Conservation (phyloP, 148 eudicot species). For the Amaranthus cruentus region DNA sequence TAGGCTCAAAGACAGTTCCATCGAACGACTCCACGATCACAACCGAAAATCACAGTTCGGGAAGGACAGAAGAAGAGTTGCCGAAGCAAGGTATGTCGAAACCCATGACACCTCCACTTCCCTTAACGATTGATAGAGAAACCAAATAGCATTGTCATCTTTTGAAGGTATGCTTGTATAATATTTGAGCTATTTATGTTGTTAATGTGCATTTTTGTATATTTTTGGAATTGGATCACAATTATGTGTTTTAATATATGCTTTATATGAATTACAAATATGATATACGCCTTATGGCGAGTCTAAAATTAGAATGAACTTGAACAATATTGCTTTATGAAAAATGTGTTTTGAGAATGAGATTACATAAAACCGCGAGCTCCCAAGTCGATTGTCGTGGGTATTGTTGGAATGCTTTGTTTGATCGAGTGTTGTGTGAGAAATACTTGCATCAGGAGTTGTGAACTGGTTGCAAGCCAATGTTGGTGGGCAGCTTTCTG, state of each 20-base stretch:
- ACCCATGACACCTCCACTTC: constrained; percentile 32
- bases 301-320: not conserved
- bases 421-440: no score
- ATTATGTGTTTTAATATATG: constrained; percentile 13
- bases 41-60: constrained; percentile 27
- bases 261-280: not conserved
- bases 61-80: constrained; percentile 27
- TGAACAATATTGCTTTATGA: not conserved
- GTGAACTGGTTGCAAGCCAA: no score
- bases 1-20: constrained; percentile 38
- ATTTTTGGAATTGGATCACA: not conserved
- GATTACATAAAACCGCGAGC: not conserved
- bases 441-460: no score
- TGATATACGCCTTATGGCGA: not conserved
- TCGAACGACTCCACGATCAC: constrained; percentile 25
- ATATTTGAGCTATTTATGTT: not conserved
- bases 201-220: constrained; percentile 8
- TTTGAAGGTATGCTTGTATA: constrained; percentile 6
- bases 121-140: constrained; percentile 26
- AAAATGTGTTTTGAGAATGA: not conserved
- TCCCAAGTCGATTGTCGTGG: not conserved
- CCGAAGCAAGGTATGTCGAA: constrained; percentile 19
- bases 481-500: not conserved
- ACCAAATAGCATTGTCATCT: constrained; percentile 12
- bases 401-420: not conserved